Evolutionary conservation across 352 stramenopile species (phyloP).

Genomic region (Pythium myriotylum): DNA sequence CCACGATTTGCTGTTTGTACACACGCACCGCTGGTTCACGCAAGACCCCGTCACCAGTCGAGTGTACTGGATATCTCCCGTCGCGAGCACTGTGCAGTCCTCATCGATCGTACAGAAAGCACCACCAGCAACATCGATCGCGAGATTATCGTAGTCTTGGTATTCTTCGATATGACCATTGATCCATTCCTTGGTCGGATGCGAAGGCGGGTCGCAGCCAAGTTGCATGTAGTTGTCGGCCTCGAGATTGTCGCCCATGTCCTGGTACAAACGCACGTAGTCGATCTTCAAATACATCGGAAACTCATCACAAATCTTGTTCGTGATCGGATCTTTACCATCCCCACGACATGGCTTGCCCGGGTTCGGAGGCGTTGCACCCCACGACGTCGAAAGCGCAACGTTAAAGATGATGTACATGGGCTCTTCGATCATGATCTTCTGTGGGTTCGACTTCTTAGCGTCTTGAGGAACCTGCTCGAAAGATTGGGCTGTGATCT

Average conservation of each 20-base stretch:
- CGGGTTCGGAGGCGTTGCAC: slow-evolving; percentile 47
- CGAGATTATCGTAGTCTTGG: slow-evolving; percentile 2
- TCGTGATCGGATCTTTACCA: slow-evolving; percentile 31
- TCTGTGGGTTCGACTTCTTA: slow-evolving; percentile 47
- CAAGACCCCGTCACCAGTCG: slow-evolving; percentile 52
- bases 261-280: slow-evolving; percentile 46
- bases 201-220: slow-evolving; percentile 54
- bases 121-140: slow-evolving; percentile 38
- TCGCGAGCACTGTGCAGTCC: slow-evolving; percentile 56
- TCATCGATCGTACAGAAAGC: slow-evolving; percentile 55
- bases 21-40: slow-evolving; percentile 51
- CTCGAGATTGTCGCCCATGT: slow-evolving; percentile 34
- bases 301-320: slow-evolving; percentile 63
- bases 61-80: slow-evolving; percentile 26
- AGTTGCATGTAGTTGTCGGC: slow-evolving; percentile 51
- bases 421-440: slow-evolving; percentile 80
- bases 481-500: slow-evolving; percentile 47
- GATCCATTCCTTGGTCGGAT: slow-evolving; percentile 72
- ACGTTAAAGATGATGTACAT: slow-evolving; percentile 94
- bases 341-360: slow-evolving; percentile 48
- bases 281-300: slow-evolving; percentile 57
- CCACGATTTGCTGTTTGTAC: slow-evolving; percentile 44
- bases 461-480: slow-evolving; percentile 46
- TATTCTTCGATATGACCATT: slow-evolving; percentile 63
- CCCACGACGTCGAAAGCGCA: slow-evolving; percentile 87